These are phyloP conservation scores for Luffa acutangula DNA, from an alignment of 306 rosid genomes.

Conservation along the genomic window DNA sequence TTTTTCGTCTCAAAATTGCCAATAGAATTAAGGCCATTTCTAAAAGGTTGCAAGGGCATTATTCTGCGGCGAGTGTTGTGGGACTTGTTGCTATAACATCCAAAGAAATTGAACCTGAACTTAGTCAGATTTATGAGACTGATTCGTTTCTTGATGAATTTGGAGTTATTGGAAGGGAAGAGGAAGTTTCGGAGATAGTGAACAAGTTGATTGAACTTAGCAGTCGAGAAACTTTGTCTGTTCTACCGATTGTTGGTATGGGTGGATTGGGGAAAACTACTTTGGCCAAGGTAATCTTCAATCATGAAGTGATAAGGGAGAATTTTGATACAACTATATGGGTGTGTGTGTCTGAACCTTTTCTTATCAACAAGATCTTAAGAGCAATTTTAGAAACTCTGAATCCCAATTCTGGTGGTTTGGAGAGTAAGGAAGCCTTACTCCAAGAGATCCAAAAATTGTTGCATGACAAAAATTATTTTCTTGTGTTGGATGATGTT, in stretches of 20 bases:
- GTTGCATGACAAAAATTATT: background rate
- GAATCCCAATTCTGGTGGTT: background rate
- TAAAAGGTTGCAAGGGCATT: background rate
- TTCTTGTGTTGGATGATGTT: constrained; percentile 17
- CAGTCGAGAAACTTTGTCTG: background rate
- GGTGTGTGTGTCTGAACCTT: constrained; percentile 17
- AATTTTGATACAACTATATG: constrained; percentile 7
- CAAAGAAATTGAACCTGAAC: background rate
- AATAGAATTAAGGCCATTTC: background rate
- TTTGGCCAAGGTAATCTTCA: background rate
- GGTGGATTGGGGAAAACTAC: constrained; percentile 13
- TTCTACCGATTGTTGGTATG: constrained; percentile 14
- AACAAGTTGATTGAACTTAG: background rate
- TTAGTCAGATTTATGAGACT: background rate
- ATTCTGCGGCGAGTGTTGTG: background rate
- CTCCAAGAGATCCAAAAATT: background rate
- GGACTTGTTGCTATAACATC: constrained; percentile 12
- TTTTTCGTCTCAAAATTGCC: background rate
- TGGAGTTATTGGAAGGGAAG: background rate
- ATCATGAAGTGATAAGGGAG: background rate
- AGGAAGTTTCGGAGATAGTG: background rate
- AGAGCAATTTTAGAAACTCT: background rate
- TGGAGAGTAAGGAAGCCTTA: background rate
- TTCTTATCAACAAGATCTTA: constrained; percentile 1
- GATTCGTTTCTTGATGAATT: background rate